Base-by-base conservation (phyloP, 805 yeast genomes). In the Metschnikowia vanudenii region DNA sequence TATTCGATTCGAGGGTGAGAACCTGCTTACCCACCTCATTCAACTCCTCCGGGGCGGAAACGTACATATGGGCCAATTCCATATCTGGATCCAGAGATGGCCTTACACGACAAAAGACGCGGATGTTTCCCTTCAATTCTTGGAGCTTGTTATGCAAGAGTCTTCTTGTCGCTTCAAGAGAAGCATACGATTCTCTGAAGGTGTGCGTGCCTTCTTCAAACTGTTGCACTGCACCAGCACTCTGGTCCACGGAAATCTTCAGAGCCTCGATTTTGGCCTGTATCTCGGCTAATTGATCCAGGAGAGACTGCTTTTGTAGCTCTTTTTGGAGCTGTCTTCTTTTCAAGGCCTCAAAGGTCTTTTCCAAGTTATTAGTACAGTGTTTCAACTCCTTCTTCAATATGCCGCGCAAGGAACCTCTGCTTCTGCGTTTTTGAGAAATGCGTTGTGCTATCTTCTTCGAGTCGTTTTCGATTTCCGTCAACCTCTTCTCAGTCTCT, bases 81-180 rank as follows among this genome's bases (percentile, higher is more conserved):
- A 19, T 20, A 8, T 16, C 14, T 2, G 41, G 5, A 17, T 17
- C 18, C 2, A 64, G 50, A 5, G 72, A 67, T 0, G 97, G 97
- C 45, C 95, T 74, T 4, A 92, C 74, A 32, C 99, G 74, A 61
- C 97, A 92, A 57, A 84, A 88, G 0, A 92, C 97, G 39, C 98
- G 69, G 29, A 94, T 90, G 57, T 89, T 94, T 1, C 99, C 98
- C 63, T 90, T 87, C 32, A 92, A 63, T 49, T 88, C 96, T 63
- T 90, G 97, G 5, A 92, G 68, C 51, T 73, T 74, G 59, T 88
- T 83, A 58, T 89, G 97, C 1, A 87, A 62, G 12, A 66, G 58
- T 9, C 96, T 69, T 50, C 97, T 71, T 31, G 69, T 58, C 0
- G 70, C 63, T 54, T 86, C 92, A 49, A 78, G 81, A 17, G 64